These are phyloP conservation scores for Acanthamoeba lenticulata DNA, from an alignment of 208 protist species.

Conservation along the genomic window DNA sequence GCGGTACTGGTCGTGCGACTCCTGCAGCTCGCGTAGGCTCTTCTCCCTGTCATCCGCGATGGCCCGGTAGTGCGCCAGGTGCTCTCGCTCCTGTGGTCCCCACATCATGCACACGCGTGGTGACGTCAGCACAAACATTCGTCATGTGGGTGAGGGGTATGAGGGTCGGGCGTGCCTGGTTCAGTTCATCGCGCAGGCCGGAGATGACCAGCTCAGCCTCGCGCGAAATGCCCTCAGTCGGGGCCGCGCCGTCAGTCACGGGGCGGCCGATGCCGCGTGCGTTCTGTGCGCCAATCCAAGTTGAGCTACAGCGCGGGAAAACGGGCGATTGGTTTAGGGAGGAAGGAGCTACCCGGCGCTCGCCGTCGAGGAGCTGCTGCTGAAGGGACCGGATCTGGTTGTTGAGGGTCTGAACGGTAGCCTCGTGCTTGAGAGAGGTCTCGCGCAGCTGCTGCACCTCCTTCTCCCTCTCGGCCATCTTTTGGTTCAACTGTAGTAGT, in stretches of 20 bases:
- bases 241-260: background rate
- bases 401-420: background rate
- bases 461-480: background rate
- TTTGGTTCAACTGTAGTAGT: background rate
- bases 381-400: background rate
- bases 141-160: background rate
- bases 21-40: background rate
- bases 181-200: background rate
- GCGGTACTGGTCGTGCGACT: conserved; percentile 12
- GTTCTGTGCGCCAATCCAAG: background rate
- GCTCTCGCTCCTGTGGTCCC: conserved; percentile 15
- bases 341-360: background rate
- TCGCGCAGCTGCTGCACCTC: background rate
- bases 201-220: conserved; percentile 2
- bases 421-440: background rate
- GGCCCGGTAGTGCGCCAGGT: background rate
- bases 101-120: too few species aligned
- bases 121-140: background rate
- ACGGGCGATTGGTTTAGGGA: background rate
- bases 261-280: background rate
- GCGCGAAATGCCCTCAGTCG: background rate
- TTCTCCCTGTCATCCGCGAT: background rate
- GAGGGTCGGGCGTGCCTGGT: background rate
- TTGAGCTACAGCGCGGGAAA: background rate
- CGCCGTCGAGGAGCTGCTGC: conserved; percentile 2